phyloP scores from a whole-genome alignment of 345 rosid species.

The Streptanthus diversifolius region DNA sequence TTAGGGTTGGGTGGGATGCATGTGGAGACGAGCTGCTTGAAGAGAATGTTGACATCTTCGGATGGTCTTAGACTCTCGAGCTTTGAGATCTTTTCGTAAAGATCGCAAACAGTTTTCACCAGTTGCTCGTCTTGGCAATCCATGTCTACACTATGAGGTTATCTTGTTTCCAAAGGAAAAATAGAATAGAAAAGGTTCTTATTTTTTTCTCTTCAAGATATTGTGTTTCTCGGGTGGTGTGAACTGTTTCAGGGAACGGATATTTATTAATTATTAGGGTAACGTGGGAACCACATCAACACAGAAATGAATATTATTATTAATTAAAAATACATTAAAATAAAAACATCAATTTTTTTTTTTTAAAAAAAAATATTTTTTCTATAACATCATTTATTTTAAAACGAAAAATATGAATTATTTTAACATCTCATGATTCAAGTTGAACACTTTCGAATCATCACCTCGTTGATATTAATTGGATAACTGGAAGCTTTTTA shows the following conservation, averaged over 20 bases:
- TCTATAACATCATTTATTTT: too few species aligned
- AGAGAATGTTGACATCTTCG: conserved; percentile 69
- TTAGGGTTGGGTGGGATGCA: conserved; percentile 73
- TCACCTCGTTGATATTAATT: not conserved
- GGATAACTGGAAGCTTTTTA: not conserved
- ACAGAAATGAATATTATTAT: not conserved
- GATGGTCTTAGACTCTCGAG: conserved; percentile 69
- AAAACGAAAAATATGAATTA: too few species aligned
- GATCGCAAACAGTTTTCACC: conserved; percentile 45
- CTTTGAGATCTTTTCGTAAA: conserved; percentile 63
- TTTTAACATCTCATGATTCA: not conserved
- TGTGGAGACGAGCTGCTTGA: conserved; percentile 63
- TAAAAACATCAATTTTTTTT: too few species aligned
- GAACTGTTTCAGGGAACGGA: conserved; percentile 4
- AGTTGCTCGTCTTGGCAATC: conserved; percentile 53
- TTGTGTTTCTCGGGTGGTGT: conserved; percentile 24
- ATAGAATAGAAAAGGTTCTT: not conserved
- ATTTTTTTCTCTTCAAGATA: not conserved
- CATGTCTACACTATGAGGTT: conserved; percentile 61
- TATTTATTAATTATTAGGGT: conserved; percentile 23
- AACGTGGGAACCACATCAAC: not conserved
- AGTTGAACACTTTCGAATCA: not conserved
- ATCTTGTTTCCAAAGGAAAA: not conserved
- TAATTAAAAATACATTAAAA: too few species aligned
- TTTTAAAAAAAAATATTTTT: too few species aligned